Evolutionary conservation across 257 asterid genomes (phyloP).

Genomic region (Nicotiana sylvestris): DNA sequence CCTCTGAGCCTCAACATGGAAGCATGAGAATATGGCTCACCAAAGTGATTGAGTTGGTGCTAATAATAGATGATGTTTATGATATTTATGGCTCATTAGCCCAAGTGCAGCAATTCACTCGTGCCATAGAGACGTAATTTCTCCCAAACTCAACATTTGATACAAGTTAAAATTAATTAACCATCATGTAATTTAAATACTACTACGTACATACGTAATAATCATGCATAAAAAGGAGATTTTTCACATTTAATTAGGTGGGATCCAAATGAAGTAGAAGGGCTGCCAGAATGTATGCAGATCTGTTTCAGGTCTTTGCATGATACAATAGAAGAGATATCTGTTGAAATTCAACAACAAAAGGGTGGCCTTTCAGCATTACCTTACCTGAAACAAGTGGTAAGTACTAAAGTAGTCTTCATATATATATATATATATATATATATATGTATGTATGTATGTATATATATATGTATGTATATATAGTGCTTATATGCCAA

Average conservation of each 20-base stretch:
- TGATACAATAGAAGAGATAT: conserved; percentile 34
- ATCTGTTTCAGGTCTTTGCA: conserved; percentile 35
- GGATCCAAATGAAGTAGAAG: conserved; percentile 33
- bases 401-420: conserved; percentile 2
- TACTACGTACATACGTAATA: not conserved
- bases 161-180: not conserved
- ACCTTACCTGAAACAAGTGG: conserved; percentile 35
- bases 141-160: not conserved
- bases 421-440: too few species aligned
- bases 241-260: conserved; percentile 29
- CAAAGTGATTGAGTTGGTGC: conserved; percentile 34
- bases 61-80: conserved; percentile 49
- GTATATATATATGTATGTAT: not conserved
- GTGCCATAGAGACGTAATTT: conserved; percentile 37
- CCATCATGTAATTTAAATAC: not conserved
- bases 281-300: conserved; percentile 38
- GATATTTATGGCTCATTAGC: conserved; percentile 48
- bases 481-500: too few species aligned
- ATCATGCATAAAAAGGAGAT: not conserved
- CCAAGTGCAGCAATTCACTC: conserved; percentile 43
- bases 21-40: conserved; percentile 52
- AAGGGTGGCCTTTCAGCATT: conserved; percentile 42
- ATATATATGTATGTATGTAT: too few species aligned
- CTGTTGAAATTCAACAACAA: conserved; percentile 30
- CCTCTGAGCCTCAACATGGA: conserved; percentile 38